These are phyloP conservation scores for Mycena rosella DNA, from an alignment of 768 basidiomycete genomes.

Conservation along the genomic window DNA sequence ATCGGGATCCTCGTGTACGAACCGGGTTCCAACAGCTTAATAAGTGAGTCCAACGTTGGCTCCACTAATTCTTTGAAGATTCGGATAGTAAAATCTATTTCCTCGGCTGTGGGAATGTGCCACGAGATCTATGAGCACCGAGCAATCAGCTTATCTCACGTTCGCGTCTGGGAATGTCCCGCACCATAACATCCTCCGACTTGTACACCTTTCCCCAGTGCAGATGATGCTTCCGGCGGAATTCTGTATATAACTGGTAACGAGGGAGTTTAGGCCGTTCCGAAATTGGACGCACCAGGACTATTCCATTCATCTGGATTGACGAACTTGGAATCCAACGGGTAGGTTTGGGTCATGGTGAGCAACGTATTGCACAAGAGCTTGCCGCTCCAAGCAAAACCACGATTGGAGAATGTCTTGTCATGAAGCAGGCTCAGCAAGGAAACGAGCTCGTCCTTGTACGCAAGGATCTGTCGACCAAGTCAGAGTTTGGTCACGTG, in stretches of 20 bases:
- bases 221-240: slow-evolving; percentile 74
- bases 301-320: slow-evolving; percentile 83
- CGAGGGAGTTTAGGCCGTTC: background rate
- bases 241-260: slow-evolving; percentile 58
- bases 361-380: slow-evolving; percentile 78
- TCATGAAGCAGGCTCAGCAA: slow-evolving; percentile 74
- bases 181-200: slow-evolving; percentile 76
- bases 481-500: slow-evolving; percentile 1
- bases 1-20: slow-evolving; percentile 38
- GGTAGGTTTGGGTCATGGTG: slow-evolving; percentile 85
- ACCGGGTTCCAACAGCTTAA: slow-evolving; percentile 68
- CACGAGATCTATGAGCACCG: slow-evolving; percentile 67
- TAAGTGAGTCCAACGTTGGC: slow-evolving; percentile 69
- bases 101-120: slow-evolving; percentile 80
- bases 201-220: slow-evolving; percentile 87
- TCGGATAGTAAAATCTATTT: slow-evolving; percentile 80
- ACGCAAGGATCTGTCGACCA: slow-evolving; percentile 66
- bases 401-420: slow-evolving; percentile 83
- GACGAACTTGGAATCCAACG: slow-evolving; percentile 84
- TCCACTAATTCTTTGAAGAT: slow-evolving; percentile 77
- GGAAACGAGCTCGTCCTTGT: slow-evolving; percentile 71
- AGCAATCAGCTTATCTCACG: background rate
- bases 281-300: slow-evolving; percentile 59
- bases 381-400: slow-evolving; percentile 86
- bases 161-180: slow-evolving; percentile 19